phyloP scores from a whole-genome alignment of 2,329 filamentous ascomycete species.

The Blumeriella jaapii region DNA sequence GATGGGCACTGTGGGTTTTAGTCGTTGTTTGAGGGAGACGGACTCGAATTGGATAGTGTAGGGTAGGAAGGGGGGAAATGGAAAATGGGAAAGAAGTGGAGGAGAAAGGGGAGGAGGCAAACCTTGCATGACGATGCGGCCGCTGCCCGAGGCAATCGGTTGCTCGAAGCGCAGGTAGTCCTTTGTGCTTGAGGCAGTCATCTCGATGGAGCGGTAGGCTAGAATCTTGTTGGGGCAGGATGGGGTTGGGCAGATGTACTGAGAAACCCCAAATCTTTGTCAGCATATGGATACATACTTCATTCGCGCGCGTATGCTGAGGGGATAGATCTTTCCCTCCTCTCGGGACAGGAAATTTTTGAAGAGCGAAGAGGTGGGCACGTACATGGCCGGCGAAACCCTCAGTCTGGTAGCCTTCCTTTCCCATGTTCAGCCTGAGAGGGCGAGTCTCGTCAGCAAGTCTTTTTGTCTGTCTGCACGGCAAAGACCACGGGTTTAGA shows the following conservation, averaged over 20 bases:
- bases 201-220: conserved; percentile 4
- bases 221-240: conserved; percentile 1
- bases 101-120: too few relatives aligned
- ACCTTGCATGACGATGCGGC: too few relatives aligned
- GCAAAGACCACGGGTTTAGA: too few relatives aligned
- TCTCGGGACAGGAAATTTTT: too few relatives aligned
- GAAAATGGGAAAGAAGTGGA: too few relatives aligned
- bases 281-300: not conserved
- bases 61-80: too few relatives aligned
- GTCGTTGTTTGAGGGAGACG: too few relatives aligned
- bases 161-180: conserved; percentile 7
- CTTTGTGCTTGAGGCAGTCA: not conserved
- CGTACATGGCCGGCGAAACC: conserved; percentile 2
- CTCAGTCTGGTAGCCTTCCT: conserved; percentile 5
- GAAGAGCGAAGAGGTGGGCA: not conserved
- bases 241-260: not conserved
- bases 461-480: too few relatives aligned
- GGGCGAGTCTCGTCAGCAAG: not conserved
- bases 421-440: not conserved
- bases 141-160: conserved; percentile 1
- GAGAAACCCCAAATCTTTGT: not conserved
- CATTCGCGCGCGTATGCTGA: too few relatives aligned
- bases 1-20: conserved; percentile 2
- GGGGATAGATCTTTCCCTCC: too few relatives aligned
- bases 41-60: too few relatives aligned